A percentile compares a stretch with the other conserved stretches of the same genome.
phyloP scores from a whole-genome alignment of 106 monocot species.

The Amphibolis antarctica region DNA sequence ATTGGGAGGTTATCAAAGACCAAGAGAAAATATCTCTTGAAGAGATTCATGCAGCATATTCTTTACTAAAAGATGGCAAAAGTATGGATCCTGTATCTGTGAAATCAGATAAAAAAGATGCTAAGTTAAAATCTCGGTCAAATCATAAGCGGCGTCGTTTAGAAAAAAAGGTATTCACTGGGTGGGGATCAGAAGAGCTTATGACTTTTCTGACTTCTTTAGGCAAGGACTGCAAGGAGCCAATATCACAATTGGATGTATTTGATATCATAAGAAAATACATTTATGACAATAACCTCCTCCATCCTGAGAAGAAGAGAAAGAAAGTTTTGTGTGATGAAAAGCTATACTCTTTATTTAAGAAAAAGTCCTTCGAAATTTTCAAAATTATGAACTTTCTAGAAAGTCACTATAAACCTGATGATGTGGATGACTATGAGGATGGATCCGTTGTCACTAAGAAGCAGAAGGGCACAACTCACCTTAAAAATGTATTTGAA shows the following conservation, averaged over 20 bases:
- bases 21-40: conserved; percentile 37
- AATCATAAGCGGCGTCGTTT: conserved; percentile 17
- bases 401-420: conserved; percentile 43
- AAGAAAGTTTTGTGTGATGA: conserved; percentile 59
- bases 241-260: conserved; percentile 39
- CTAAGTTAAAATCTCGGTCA: conserved; percentile 8
- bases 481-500: neutral
- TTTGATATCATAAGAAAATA: conserved; percentile 55
- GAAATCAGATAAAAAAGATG: conserved; percentile 19
- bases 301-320: conserved; percentile 37
- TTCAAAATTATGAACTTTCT: conserved; percentile 37
- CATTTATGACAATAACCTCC: conserved; percentile 47
- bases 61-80: conserved; percentile 30
- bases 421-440: conserved; percentile 24
- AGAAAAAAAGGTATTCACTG: conserved; percentile 31
- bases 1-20: conserved; percentile 68
- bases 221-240: conserved; percentile 35
- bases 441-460: conserved; percentile 12
- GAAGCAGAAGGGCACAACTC: conserved; percentile 19
- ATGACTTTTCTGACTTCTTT: conserved; percentile 44
- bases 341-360: conserved; percentile 41
- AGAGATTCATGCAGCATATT: conserved; percentile 38
- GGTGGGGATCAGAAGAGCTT: conserved; percentile 70
- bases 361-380: conserved; percentile 47
- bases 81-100: conserved; percentile 23